Evolutionary conservation across 2,329 filamentous ascomycete species (phyloP).

Genomic region (Lizonia empirigonia): DNA sequence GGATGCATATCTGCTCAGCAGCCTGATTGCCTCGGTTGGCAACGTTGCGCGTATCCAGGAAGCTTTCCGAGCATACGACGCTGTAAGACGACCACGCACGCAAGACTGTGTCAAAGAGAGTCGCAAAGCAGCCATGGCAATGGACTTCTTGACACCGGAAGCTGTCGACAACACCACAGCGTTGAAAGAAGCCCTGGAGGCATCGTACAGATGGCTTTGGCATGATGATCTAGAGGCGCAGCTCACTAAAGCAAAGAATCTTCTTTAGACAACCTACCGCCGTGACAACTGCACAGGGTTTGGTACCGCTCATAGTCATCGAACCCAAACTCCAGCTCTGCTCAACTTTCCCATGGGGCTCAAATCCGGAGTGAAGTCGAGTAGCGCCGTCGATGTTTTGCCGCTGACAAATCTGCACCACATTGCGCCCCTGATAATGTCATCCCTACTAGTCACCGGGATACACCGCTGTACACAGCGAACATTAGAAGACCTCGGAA

Average conservation of each 20-base stretch:
- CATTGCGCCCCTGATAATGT: conserved; percentile 1
- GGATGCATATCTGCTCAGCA: conserved; percentile 22
- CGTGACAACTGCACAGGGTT: not conserved
- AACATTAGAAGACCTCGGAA: conserved; percentile 14
- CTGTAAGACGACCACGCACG: conserved; percentile 27
- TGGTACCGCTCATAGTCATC: not conserved
- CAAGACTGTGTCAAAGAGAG: conserved; percentile 17
- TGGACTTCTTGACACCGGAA: conserved; percentile 26
- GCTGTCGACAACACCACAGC: conserved; percentile 23
- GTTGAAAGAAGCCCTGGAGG: conserved; percentile 22
- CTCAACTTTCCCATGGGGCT: not conserved
- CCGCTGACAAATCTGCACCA: conserved; percentile 9
- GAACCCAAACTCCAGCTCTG: not conserved
- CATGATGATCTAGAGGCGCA: conserved; percentile 36
- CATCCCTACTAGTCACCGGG: conserved; percentile 9
- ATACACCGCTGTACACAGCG: conserved; percentile 5
- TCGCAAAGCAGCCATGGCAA: conserved; percentile 6
- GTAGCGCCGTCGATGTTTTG: not conserved
- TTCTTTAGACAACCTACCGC: conserved; percentile 13
- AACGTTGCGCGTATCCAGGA: conserved; percentile 11
- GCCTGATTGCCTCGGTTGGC: conserved; percentile 2
- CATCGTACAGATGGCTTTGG: conserved; percentile 36
- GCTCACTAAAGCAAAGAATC: conserved; percentile 22
- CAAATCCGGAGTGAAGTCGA: not conserved
- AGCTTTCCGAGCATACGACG: conserved; percentile 29